Conservation (phyloP, 495 filamentous ascomycete species). For the Filosporella fistucella region DNA sequence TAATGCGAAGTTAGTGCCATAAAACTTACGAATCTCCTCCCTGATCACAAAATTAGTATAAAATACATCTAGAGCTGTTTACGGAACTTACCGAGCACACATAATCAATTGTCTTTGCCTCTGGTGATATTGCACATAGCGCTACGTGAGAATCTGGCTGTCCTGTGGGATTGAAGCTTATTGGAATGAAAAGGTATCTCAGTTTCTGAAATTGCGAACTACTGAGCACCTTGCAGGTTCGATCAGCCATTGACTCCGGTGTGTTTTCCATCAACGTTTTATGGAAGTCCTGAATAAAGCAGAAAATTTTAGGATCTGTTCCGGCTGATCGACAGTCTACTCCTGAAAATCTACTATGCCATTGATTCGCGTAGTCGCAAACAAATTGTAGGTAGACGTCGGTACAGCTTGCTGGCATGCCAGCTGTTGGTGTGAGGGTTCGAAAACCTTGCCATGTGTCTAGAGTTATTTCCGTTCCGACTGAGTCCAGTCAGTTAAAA, state of each 20-base stretch:
- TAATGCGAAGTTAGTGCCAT: not conserved
- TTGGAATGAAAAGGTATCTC: slow-evolving; percentile 10
- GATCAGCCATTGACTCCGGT: not conserved
- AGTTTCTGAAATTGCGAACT: slow-evolving; percentile 9
- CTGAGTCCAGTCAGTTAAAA: too few species aligned
- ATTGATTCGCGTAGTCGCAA: slow-evolving; percentile 10
- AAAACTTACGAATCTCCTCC: slow-evolving; percentile 6
- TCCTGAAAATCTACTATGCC: not conserved
- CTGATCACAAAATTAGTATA: too few species aligned
- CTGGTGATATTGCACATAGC: slow-evolving; percentile 4
- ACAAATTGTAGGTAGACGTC: slow-evolving; percentile 7
- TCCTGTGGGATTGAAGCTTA: not conserved
- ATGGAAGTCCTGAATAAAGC: slow-evolving; percentile 2
- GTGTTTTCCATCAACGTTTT: not conserved
- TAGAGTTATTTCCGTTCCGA: too few species aligned
- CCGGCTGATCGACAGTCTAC: slow-evolving; percentile 3
- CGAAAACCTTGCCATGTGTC: slow-evolving; percentile 7
- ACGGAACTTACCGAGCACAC: too few species aligned
- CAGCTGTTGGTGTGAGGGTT: not conserved
- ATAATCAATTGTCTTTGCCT: slow-evolving; percentile 9
- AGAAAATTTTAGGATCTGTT: slow-evolving; percentile 2
- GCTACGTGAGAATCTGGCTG: slow-evolving; percentile 1
- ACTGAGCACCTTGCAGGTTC: not conserved
- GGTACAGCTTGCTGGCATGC: slow-evolving; percentile 1
- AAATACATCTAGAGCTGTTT: too few species aligned